Conservation (phyloP, 2,329 filamentous ascomycete genomes). For the Phyllosticta citriasiana region DNA sequence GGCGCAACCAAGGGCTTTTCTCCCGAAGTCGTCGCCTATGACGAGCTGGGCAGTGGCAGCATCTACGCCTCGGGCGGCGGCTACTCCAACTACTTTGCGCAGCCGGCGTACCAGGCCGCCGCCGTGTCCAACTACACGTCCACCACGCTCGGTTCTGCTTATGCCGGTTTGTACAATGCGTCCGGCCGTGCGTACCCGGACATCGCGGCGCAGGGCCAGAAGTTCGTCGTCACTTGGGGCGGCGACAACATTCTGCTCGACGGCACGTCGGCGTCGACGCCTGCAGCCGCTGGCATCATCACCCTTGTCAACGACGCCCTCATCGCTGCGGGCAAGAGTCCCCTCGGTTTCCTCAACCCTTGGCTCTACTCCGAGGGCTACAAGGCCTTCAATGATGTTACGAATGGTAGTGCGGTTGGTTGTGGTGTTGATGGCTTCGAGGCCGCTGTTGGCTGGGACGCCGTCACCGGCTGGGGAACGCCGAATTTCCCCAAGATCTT, state of each 20-base stretch:
- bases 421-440: constrained; percentile 30
- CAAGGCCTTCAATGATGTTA: constrained; percentile 41
- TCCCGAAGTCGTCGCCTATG: constrained; percentile 44
- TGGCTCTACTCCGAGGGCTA: constrained; percentile 45
- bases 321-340: constrained; percentile 38
- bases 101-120: constrained; percentile 38
- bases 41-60: constrained; percentile 27
- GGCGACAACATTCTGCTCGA: constrained; percentile 30
- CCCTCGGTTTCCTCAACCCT: constrained; percentile 51
- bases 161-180: constrained; percentile 39
- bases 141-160: constrained; percentile 24
- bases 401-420: constrained; percentile 26
- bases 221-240: constrained; percentile 36
- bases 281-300: constrained; percentile 49
- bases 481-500: constrained; percentile 9
- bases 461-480: constrained; percentile 21
- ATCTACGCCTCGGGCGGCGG: constrained; percentile 44
- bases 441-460: constrained; percentile 27
- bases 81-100: constrained; percentile 41
- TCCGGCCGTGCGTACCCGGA: constrained; percentile 53
- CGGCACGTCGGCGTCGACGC: constrained; percentile 48
- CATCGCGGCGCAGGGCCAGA: constrained; percentile 49
- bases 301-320: constrained; percentile 54
- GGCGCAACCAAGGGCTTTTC: constrained; percentile 48
- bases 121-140: constrained; percentile 38